phyloP scores from a whole-genome alignment of 2,329 filamentous ascomycete species.

The Geosmithia morbida region DNA sequence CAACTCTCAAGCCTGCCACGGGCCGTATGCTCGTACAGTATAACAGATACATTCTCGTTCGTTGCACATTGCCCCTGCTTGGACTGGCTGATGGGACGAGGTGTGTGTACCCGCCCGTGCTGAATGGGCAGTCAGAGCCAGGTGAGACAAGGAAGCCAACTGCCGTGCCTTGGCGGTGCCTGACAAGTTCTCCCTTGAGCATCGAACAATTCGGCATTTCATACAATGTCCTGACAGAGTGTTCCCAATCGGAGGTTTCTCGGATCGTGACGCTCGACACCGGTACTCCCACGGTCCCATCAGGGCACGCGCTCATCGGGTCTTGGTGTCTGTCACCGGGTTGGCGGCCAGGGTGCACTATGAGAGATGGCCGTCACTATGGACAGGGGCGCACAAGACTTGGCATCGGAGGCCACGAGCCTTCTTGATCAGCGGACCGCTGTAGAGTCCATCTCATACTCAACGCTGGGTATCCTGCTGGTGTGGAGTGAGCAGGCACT shows the following conservation, averaged over 20 bases:
- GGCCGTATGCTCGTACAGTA: no score
- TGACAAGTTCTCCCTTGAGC: neutral
- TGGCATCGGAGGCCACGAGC: neutral
- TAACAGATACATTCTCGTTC: no score
- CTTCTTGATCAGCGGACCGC: neutral
- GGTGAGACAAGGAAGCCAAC: neutral
- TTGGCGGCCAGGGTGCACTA: neutral
- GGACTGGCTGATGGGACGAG: neutral
- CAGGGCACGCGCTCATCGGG: neutral
- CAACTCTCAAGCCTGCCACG: neutral
- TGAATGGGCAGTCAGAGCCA: neutral
- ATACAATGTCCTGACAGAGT: neutral
- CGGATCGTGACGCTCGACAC: no score
- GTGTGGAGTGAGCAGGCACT: no score
- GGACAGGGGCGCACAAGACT: neutral
- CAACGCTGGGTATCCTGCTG: no score
- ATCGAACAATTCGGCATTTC: neutral
- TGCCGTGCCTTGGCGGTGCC: neutral
- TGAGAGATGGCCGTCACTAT: neutral
- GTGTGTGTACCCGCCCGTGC: neutral
- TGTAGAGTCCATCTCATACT: no score
- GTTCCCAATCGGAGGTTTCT: no score
- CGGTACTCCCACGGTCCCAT: neutral
- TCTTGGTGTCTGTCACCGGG: neutral
- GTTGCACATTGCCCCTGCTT: neutral